These are phyloP conservation scores for Raphanus raphanistrum DNA, from an alignment of 345 rosid genomes.

Conservation along the genomic window DNA sequence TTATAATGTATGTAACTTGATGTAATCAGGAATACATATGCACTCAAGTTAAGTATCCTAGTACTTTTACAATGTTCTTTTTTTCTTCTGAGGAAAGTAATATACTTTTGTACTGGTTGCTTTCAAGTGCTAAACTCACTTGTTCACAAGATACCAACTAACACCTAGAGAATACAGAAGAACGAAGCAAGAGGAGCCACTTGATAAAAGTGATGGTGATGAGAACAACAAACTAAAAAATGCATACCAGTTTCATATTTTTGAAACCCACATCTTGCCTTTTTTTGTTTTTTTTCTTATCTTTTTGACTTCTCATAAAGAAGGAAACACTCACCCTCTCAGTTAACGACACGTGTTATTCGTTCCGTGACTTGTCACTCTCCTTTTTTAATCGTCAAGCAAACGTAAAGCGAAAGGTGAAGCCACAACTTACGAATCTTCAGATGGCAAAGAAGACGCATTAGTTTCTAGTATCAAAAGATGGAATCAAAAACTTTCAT, in stretches of 20 bases:
- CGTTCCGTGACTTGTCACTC: slow-evolving; percentile 5
- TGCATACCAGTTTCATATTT: slow-evolving; percentile 10
- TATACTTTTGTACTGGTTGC: neutral
- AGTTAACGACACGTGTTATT: slow-evolving; percentile 11
- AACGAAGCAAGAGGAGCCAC: neutral
- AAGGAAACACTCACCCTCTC: neutral
- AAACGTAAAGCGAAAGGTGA: slow-evolving; percentile 13
- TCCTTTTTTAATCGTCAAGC: slow-evolving; percentile 19
- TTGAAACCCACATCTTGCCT: slow-evolving; percentile 29
- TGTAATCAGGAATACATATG: slow-evolving; percentile 32
- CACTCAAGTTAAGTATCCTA: slow-evolving; percentile 6
- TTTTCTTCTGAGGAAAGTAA: neutral
- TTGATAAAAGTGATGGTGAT: neutral
- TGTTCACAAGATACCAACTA: slow-evolving; percentile 1
- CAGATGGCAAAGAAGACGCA: neutral
- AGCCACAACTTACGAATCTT: slow-evolving; percentile 19
- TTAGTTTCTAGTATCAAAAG: neutral
- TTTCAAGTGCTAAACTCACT: slow-evolving; percentile 1
- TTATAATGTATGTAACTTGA: slow-evolving; percentile 18
- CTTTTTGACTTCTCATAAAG: slow-evolving; percentile 1
- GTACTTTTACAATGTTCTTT: slow-evolving; percentile 4
- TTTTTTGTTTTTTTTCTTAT: neutral
- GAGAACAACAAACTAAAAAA: neutral
- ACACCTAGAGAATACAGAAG: neutral
- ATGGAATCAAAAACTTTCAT: slow-evolving; percentile 22